A percentile compares a stretch with the other conserved stretches of the same genome.
Evolutionary conservation across 257 asterid genomes (phyloP).

Genomic region (Solanum lignicaule): DNA sequence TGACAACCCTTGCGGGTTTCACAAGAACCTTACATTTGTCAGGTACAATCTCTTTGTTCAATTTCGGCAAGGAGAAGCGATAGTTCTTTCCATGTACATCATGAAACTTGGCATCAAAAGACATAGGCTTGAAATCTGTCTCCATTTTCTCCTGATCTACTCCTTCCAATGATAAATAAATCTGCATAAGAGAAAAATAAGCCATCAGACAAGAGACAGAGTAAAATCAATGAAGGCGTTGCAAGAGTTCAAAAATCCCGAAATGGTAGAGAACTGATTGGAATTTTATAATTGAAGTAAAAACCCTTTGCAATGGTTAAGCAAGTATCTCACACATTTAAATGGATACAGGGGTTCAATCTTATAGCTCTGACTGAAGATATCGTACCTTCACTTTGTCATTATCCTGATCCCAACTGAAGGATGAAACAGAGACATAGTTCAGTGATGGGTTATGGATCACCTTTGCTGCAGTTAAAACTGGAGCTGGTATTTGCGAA

Average conservation of each 20-base stretch:
- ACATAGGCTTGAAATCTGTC: constrained; percentile 53
- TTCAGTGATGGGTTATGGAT: constrained; percentile 17
- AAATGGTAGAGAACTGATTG: background rate
- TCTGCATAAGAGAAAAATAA: constrained; percentile 18
- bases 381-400: constrained; percentile 66
- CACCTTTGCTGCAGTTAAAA: constrained; percentile 22
- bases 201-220: background rate
- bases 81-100: constrained; percentile 78
- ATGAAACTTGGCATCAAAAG: constrained; percentile 64
- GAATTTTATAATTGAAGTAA: background rate
- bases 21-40: constrained; percentile 68
- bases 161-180: constrained; percentile 74
- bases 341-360: background rate
- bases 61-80: constrained; percentile 66
- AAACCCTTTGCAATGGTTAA: background rate
- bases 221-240: background rate
- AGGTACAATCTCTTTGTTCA: constrained; percentile 69
- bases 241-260: background rate
- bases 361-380: background rate
- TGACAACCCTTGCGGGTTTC: constrained; percentile 63
- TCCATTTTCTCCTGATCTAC: constrained; percentile 68
- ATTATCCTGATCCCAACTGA: constrained; percentile 92
- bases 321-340: background rate
- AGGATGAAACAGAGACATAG: constrained; percentile 55
- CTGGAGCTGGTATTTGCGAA: constrained; percentile 20